Percentiles rank a stretch among this genome's conserved stretches.
phyloP scores from a whole-genome alignment of 1,284 basidiomycete species.

The Ustilago cynodontis region DNA sequence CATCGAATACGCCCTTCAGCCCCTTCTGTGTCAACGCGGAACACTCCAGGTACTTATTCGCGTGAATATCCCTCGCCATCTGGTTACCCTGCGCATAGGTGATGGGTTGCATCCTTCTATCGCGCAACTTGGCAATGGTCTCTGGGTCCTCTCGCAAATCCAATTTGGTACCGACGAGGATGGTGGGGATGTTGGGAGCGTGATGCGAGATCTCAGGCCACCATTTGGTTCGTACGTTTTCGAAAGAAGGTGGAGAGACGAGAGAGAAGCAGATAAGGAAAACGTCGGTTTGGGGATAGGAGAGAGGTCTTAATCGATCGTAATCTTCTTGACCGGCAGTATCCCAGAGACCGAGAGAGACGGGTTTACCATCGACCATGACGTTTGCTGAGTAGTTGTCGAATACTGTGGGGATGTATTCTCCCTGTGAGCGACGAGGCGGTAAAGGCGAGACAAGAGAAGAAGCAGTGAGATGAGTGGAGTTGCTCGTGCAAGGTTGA shows the following conservation, averaged over 20 bases:
- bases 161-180: conserved; percentile 97
- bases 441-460: background rate
- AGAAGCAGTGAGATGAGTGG: background rate
- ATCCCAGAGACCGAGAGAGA: conserved; percentile 91
- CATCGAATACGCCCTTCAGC: conserved; percentile 69
- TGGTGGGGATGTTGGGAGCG: conserved; percentile 89
- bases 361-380: conserved; percentile 98
- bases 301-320: conserved; percentile 95
- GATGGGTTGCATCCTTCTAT: conserved; percentile 94
- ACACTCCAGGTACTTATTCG: conserved; percentile 92
- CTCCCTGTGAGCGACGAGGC: conserved; percentile 39
- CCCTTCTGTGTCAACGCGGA: conserved; percentile 97
- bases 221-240: conserved; percentile 95
- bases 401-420: conserved; percentile 76
- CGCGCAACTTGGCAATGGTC: conserved; percentile 90
- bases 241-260: conserved; percentile 95
- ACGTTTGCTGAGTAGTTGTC: conserved; percentile 93
- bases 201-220: conserved; percentile 78
- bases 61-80: conserved; percentile 93
- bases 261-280: conserved; percentile 99
- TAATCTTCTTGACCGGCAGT: conserved; percentile 73
- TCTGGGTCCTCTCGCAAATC: conserved; percentile 94
- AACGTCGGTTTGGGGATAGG: conserved; percentile 99
- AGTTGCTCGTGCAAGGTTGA: background rate
- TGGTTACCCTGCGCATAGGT: conserved; percentile 88